Evolutionary conservation across 2,329 filamentous ascomycete genomes (phyloP).

Genomic region (Lizonia empirigonia): DNA sequence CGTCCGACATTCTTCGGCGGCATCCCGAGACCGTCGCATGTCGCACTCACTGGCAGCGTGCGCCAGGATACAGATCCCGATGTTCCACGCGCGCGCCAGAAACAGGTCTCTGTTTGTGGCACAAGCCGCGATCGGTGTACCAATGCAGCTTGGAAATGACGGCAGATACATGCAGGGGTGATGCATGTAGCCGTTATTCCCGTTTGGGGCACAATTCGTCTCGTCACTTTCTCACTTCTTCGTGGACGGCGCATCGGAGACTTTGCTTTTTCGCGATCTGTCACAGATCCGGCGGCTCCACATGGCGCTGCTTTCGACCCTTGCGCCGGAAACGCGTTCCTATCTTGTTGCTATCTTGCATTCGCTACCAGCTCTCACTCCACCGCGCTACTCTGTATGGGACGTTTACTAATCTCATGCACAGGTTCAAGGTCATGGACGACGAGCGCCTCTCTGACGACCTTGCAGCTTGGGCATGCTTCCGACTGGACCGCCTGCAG

Average conservation of each 20-base stretch:
- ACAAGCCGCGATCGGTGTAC: not conserved
- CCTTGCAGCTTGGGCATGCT: constrained; percentile 85
- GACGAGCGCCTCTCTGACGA: constrained; percentile 78
- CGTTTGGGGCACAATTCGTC: constrained; percentile 5
- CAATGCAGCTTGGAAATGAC: too few relatives aligned
- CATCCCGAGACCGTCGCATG: not conserved
- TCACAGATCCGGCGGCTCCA: constrained; percentile 5
- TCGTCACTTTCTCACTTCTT: constrained; percentile 21
- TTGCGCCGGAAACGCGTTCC: not conserved
- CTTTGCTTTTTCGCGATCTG: constrained; percentile 11
- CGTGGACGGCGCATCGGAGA: not conserved
- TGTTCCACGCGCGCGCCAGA: constrained; percentile 12
- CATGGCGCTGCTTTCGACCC: not conserved
- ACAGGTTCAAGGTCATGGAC: constrained; percentile 82
- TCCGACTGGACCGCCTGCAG: constrained; percentile 79
- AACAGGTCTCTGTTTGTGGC: not conserved
- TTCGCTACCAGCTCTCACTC: not conserved
- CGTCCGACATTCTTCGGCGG: not conserved
- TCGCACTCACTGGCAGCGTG: not conserved
- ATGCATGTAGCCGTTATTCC: constrained; percentile 17
- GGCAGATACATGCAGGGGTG: constrained; percentile 3
- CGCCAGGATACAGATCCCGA: not conserved
- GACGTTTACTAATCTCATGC: not conserved
- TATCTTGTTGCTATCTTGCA: not conserved
- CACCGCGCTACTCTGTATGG: not conserved